Conservation (phyloP, 345 rosid species). For the Salix caprea region DNA sequence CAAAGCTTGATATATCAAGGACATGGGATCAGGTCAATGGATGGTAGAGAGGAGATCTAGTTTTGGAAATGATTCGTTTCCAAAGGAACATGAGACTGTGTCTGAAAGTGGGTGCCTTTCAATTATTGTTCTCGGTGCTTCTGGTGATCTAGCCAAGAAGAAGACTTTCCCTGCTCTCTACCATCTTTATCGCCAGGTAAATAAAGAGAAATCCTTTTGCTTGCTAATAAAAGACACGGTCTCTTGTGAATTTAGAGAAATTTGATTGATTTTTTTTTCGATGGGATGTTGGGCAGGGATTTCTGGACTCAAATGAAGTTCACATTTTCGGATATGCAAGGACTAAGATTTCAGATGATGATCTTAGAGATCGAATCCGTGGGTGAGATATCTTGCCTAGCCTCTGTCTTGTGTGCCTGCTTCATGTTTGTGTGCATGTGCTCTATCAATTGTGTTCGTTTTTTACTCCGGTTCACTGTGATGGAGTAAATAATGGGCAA, state of each 20-base stretch:
- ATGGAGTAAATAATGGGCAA: background rate
- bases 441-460: background rate
- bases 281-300: slow-evolving; percentile 50
- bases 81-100: slow-evolving; percentile 35
- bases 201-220: background rate
- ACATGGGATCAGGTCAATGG: slow-evolving; percentile 65
- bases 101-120: slow-evolving; percentile 83
- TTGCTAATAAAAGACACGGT: background rate
- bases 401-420: background rate
- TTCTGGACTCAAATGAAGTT: slow-evolving; percentile 73
- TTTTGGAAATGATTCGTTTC: slow-evolving; percentile 44
- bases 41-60: slow-evolving; percentile 56
- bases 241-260: background rate
- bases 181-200: slow-evolving; percentile 84
- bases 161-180: slow-evolving; percentile 95
- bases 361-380: slow-evolving; percentile 58
- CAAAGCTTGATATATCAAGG: background rate
- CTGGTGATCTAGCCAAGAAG: slow-evolving; percentile 98
- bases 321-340: slow-evolving; percentile 94
- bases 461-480: background rate
- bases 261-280: background rate
- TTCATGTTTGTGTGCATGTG: background rate
- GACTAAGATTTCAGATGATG: slow-evolving; percentile 75
- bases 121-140: slow-evolving; percentile 83
- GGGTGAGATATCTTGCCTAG: slow-evolving; percentile 45